These are phyloP conservation scores for Cryptosporidium sp. DNA, from an alignment of 169 alveolate genomes.

Conservation along the genomic window DNA sequence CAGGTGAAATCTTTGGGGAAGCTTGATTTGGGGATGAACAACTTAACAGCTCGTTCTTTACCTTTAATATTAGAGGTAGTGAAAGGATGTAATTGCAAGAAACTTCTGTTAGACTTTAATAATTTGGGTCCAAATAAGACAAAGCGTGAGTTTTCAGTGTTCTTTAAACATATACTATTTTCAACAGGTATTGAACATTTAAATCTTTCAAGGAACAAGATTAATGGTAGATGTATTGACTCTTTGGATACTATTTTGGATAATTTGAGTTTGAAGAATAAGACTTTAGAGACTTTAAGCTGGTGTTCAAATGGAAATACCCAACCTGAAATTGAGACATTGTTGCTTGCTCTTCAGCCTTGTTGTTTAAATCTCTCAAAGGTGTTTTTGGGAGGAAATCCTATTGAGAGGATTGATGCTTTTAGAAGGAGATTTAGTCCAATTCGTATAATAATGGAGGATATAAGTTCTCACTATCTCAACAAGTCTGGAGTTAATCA, in stretches of 20 bases:
- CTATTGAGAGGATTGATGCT: constrained; percentile 71
- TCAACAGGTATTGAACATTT: constrained; percentile 27
- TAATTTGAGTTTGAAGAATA: constrained; percentile 5
- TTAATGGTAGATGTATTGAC: constrained; percentile 71
- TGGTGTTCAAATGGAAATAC: constrained; percentile 75
- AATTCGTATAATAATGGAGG: constrained; percentile 49
- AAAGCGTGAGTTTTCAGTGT: constrained; percentile 41
- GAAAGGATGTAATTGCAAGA: constrained; percentile 25
- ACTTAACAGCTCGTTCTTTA: constrained; percentile 57
- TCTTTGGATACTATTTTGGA: constrained; percentile 54
- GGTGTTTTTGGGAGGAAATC: constrained; percentile 58
- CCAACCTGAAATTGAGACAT: constrained; percentile 68
- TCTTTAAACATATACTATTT: constrained; percentile 49
- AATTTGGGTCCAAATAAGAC: constrained; percentile 58
- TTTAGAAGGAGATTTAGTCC: constrained; percentile 55
- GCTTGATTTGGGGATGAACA: constrained; percentile 61
- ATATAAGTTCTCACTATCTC: constrained; percentile 5
- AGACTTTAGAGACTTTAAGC: constrained; percentile 45
- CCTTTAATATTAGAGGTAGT: constrained; percentile 60
- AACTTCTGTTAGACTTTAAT: constrained; percentile 39
- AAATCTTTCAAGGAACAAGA: constrained; percentile 54
- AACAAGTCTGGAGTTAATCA: not conserved
- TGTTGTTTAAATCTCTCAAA: constrained; percentile 14
- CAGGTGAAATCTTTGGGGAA: constrained; percentile 31
- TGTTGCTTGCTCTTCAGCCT: constrained; percentile 52